Conservation (phyloP, 2,329 filamentous ascomycete species). For the Basipetospora chlamydospora region DNA sequence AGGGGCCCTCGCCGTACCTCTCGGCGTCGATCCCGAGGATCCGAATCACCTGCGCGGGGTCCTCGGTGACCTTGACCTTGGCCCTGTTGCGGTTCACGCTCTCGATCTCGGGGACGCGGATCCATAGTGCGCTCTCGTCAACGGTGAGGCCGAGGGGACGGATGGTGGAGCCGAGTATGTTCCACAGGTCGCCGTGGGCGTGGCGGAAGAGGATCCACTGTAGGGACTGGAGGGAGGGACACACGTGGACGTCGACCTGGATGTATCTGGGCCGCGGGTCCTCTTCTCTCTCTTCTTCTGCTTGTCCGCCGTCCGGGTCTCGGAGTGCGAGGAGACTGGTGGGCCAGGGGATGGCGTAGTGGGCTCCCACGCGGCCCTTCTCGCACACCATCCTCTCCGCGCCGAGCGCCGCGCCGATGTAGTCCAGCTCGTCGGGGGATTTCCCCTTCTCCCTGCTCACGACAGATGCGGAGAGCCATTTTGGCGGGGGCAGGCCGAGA, state of each 20-base stretch:
- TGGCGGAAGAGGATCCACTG: constrained; percentile 55
- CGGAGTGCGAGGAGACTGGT: constrained; percentile 7
- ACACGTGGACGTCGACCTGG: constrained; percentile 56
- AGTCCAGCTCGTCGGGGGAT: constrained; percentile 16
- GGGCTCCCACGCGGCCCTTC: constrained; percentile 16
- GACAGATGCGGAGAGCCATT: not conserved
- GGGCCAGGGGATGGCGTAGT: constrained; percentile 44
- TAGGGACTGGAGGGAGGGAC: constrained; percentile 23
- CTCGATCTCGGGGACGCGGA: constrained; percentile 58
- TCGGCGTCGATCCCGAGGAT: constrained; percentile 46
- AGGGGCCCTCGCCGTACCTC: constrained; percentile 36
- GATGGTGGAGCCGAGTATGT: constrained; percentile 47
- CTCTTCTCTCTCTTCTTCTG: constrained; percentile 14
- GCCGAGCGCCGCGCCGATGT: constrained; percentile 20
- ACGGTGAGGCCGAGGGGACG: constrained; percentile 51
- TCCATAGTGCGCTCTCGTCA: constrained; percentile 46
- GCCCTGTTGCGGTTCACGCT: constrained; percentile 36
- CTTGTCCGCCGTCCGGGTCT: not conserved
- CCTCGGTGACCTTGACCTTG: constrained; percentile 43
- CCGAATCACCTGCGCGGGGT: constrained; percentile 38
- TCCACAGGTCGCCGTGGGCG: constrained; percentile 59
- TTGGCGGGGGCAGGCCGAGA: constrained; percentile 7
- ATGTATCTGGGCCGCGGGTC: constrained; percentile 24
- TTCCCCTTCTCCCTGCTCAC: not conserved
- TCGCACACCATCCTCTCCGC: constrained; percentile 25